These are phyloP conservation scores for Hanseniaspora vineae DNA, from an alignment of 805 yeast genomes.

Conservation along the genomic window DNA sequence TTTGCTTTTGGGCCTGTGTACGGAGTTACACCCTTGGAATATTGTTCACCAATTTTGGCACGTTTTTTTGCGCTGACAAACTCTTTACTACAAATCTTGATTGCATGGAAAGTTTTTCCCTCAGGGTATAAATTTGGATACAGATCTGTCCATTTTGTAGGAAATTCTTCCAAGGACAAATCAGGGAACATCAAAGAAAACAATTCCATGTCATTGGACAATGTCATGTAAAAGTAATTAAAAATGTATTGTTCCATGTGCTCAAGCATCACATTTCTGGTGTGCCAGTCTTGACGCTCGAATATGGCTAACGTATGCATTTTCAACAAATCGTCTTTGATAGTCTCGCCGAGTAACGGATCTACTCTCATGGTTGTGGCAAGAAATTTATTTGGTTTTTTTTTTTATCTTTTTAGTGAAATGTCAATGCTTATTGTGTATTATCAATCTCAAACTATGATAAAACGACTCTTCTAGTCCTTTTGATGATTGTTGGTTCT, in stretches of 20 bases:
- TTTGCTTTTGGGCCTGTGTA: neutral
- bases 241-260: slow-evolving; percentile 13
- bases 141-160: neutral
- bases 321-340: neutral
- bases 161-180: neutral
- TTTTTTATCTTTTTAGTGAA: neutral
- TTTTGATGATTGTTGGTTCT: no score
- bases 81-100: no score
- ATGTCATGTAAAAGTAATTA: slow-evolving; percentile 21
- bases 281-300: neutral
- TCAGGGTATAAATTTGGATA: neutral
- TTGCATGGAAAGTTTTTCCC: neutral
- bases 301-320: neutral
- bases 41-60: no score
- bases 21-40: neutral
- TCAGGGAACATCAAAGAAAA: slow-evolving; percentile 26
- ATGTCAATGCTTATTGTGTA: no score
- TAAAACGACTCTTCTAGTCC: no score
- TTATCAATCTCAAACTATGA: no score
- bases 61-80: no score
- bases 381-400: neutral
- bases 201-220: slow-evolving; percentile 28
- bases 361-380: neutral
- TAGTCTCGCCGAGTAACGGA: neutral
- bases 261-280: neutral